These are phyloP conservation scores for Saturnispora hagleri DNA, from an alignment of 805 yeast species.

Conservation along the genomic window DNA sequence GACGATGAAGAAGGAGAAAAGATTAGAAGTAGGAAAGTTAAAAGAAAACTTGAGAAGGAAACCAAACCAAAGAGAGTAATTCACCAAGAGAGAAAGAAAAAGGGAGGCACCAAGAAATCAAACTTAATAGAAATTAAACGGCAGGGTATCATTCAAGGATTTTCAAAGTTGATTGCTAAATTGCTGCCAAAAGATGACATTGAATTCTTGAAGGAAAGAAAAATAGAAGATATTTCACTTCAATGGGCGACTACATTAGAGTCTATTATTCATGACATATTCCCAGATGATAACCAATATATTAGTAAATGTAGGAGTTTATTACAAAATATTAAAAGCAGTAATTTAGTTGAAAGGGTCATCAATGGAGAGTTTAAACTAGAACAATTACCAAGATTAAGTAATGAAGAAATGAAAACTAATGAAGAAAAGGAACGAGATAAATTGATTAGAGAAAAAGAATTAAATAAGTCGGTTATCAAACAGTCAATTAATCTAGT, in stretches of 20 bases:
- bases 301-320: conserved; percentile 61
- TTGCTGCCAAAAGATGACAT: conserved; percentile 30
- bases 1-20: conserved; percentile 13
- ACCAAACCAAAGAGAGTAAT: not conserved
- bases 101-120: not conserved
- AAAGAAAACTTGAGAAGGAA: conserved; percentile 6
- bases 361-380: conserved; percentile 45
- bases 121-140: conserved; percentile 32
- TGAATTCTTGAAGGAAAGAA: conserved; percentile 12
- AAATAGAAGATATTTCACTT: conserved; percentile 29
- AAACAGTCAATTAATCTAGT: conserved; percentile 39
- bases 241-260: conserved; percentile 47
- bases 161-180: conserved; percentile 34
- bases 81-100: not conserved
- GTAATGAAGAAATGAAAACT: conserved; percentile 59
- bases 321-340: conserved; percentile 51
- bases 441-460: conserved; percentile 59
- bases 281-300: conserved; percentile 30
- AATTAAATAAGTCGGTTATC: conserved; percentile 59
- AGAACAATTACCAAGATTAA: conserved; percentile 49
- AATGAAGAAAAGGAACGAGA: conserved; percentile 71
- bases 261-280: conserved; percentile 23
- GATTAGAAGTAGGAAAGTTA: conserved; percentile 10
- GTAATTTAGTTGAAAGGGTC: conserved; percentile 49
- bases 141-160: conserved; percentile 14